These are phyloP conservation scores for Mollisia scopiformis DNA, from an alignment of 2,329 filamentous ascomycete species.

Conservation along the genomic window DNA sequence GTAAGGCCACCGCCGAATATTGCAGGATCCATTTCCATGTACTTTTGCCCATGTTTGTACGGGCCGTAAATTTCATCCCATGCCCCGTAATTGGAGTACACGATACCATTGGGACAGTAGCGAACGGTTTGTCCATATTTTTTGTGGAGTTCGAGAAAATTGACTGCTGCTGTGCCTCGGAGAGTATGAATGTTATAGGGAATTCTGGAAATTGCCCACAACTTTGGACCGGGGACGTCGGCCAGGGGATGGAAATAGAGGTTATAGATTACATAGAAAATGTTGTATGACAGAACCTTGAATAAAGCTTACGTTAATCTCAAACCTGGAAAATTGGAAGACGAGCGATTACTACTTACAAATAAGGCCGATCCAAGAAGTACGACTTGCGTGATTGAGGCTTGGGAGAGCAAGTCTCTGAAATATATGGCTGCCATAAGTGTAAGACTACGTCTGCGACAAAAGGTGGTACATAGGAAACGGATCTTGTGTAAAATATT, in stretches of 20 bases:
- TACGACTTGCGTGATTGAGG: too few relatives aligned
- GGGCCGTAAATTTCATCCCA: slow-evolving; percentile 24
- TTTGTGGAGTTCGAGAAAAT: slow-evolving; percentile 23
- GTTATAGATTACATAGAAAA: slow-evolving; percentile 10
- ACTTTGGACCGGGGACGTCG: slow-evolving; percentile 36
- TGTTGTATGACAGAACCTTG: too few relatives aligned
- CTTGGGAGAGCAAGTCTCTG: too few relatives aligned
- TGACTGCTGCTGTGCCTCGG: slow-evolving; percentile 6
- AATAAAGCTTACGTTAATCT: too few relatives aligned
- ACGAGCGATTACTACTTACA: too few relatives aligned
- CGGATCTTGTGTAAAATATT: too few relatives aligned
- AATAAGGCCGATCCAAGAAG: too few relatives aligned
- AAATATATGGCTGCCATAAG: too few relatives aligned
- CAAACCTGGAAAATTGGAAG: too few relatives aligned
- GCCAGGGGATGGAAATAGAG: slow-evolving; percentile 34
- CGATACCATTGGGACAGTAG: slow-evolving; percentile 34
- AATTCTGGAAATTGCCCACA: slow-evolving; percentile 15
- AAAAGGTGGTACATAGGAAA: too few relatives aligned
- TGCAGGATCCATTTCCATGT: slow-evolving; percentile 5
- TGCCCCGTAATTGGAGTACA: slow-evolving; percentile 29
- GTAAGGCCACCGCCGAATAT: too few relatives aligned
- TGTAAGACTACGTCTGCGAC: too few relatives aligned
- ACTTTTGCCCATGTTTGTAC: not conserved
- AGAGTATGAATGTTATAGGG: slow-evolving; percentile 4
- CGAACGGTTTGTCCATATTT: slow-evolving; percentile 37